These are phyloP conservation scores for Lentinula detonsa DNA, from an alignment of 768 basidiomycete genomes.

Conservation along the genomic window DNA sequence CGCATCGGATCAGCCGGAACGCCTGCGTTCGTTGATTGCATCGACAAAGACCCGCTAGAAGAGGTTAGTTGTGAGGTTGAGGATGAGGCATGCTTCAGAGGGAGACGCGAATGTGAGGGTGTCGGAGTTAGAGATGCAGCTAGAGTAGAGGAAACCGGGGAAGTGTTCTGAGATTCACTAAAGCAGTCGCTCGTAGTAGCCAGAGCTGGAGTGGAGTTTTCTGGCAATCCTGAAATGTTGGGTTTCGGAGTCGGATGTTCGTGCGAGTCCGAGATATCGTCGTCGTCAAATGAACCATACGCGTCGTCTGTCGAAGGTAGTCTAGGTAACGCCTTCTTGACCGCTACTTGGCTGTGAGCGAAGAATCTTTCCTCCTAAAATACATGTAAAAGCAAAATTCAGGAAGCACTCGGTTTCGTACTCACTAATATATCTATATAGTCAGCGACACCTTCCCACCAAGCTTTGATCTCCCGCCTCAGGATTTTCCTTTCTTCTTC, in stretches of 20 bases:
- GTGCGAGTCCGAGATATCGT: not conserved
- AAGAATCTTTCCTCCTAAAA: conserved; percentile 33
- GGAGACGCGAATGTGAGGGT: not conserved
- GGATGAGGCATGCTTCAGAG: not conserved
- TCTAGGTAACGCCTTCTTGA: conserved; percentile 49
- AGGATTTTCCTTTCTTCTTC: conserved; percentile 42
- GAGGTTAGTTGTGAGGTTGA: conserved; percentile 6
- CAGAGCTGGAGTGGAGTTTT: not conserved
- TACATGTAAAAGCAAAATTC: not conserved
- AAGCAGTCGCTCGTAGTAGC: not conserved
- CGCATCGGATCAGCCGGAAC: conserved; percentile 22
- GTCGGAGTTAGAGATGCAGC: not conserved
- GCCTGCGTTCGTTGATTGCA: not conserved
- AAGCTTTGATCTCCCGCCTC: conserved; percentile 53
- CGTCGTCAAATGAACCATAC: conserved; percentile 27
- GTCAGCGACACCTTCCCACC: conserved; percentile 63
- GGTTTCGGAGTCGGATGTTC: not conserved
- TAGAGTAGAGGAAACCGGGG: not conserved
- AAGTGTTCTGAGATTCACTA: not conserved
- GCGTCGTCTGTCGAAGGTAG: conserved; percentile 53
- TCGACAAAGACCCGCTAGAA: conserved; percentile 1
- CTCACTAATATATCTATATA: conserved; percentile 57
- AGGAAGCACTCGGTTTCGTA: not conserved
- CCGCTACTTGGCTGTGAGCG: conserved; percentile 19
- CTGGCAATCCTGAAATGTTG: not conserved